Conservation (phyloP, 306 rosid species). For the Rosa multiflora region DNA sequence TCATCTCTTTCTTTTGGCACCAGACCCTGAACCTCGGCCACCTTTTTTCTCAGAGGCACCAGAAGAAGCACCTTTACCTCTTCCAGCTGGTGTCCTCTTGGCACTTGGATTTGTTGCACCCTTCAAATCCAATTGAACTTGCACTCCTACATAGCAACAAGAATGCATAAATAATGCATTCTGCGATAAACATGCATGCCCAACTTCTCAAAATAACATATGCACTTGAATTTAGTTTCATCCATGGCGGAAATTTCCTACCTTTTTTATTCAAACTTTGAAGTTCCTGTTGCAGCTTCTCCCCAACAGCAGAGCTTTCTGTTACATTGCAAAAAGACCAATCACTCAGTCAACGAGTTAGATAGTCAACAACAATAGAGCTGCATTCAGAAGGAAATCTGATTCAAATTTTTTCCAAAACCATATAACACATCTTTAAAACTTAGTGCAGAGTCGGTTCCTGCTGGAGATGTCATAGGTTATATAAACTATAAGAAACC, state of each 20-base stretch:
- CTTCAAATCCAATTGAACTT: slow-evolving; percentile 80
- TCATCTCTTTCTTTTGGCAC: slow-evolving; percentile 86
- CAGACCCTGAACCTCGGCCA: slow-evolving; percentile 58
- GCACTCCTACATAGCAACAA: slow-evolving; percentile 45
- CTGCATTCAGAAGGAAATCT: not conserved
- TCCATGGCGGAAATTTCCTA: slow-evolving; percentile 30
- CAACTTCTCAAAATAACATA: slow-evolving; percentile 12
- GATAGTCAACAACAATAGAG: not conserved
- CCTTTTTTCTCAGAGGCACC: slow-evolving; percentile 49
- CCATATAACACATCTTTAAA: not conserved
- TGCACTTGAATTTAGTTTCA: not conserved
- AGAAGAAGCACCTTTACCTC: slow-evolving; percentile 67
- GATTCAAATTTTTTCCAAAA: not conserved
- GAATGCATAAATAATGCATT: slow-evolving; percentile 8
- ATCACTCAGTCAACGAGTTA: slow-evolving; percentile 5
- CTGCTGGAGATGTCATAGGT: not conserved
- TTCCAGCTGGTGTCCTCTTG: slow-evolving; percentile 63
- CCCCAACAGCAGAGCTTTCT: slow-evolving; percentile 54
- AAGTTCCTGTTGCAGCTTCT: slow-evolving; percentile 85
- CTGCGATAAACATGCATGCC: not conserved
- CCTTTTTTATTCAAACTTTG: slow-evolving; percentile 77
- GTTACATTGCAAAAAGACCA: slow-evolving; percentile 26
- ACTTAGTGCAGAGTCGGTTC: not conserved
- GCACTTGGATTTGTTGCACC: slow-evolving; percentile 55
- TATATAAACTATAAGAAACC: not conserved